Evolutionary conservation across 192 early-diverging fungal genomes (phyloP), one percentile per base, ranked within the genome.

Genomic region (Backusella tarrabulga): DNA sequence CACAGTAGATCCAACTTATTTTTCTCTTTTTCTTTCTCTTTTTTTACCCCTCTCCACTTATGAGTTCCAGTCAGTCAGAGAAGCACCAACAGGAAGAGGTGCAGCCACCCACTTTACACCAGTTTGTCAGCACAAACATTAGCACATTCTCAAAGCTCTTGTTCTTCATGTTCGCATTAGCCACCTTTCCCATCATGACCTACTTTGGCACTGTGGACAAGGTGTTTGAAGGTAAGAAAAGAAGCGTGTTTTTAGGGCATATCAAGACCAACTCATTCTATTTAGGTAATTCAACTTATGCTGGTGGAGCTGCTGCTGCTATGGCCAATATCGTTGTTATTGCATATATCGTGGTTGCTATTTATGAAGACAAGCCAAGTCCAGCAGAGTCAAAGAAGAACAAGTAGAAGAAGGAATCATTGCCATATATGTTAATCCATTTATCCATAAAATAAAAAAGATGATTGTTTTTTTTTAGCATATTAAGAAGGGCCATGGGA

Each of bases 221-320:
- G 9, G 67, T 84, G 56, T 87, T 87, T 85, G 82, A 63, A 60
- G 86, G 86, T 87, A 77, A 60, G 7, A 63, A 40, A 44, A 36
- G 32, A 4, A 40, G 40, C 23, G 21, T 21, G 34, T 71, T 17
- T 42, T 44, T 71, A 32, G 32, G 32, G 32, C 32, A 11, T 9
- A 41, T 6, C 0, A 4, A 11, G 15, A 32, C 19, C 15, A 19
- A 29, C 41, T 23, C 6, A 36, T 34, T 36, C 8, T 46, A 12
- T 29, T 29, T 63, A 85, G 87, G 87, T 7, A 88, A 88, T 72
- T 79, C 81, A 4, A 86, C 85, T 0, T 88, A 88, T 81, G 85
- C 87, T 6, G 87, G 84, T 32, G 86, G 83, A 50, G 71, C 79
- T 17, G 87, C 87, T n/a, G 87, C 85, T 14, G 69, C 82, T 1